These are phyloP conservation scores for Phylloporus sp. DNA, from an alignment of 768 basidiomycete genomes.

Conservation along the genomic window DNA sequence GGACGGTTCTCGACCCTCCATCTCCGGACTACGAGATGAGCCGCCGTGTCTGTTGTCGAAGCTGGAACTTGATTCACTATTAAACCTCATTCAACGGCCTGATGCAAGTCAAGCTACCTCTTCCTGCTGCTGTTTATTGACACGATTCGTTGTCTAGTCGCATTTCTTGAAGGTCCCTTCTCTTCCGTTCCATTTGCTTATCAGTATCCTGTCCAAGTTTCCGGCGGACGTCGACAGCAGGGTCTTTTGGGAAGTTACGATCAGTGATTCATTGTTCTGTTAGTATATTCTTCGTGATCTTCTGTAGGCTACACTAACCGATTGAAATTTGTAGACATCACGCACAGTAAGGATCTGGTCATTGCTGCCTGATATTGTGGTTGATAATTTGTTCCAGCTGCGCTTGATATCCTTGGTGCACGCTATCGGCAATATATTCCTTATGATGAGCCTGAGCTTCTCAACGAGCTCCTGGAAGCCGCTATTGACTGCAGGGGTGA, in stretches of 20 bases:
- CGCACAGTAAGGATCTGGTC: conserved; percentile 25
- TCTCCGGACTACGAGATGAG: conserved; percentile 57
- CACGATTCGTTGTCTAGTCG: conserved; percentile 40
- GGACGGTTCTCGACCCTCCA: conserved; percentile 60
- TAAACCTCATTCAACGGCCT: conserved; percentile 69
- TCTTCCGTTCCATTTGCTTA: conserved; percentile 74
- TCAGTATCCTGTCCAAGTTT: conserved; percentile 72
- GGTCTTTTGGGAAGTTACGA: conserved; percentile 61
- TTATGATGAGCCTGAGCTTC: conserved; percentile 37
- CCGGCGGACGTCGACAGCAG: conserved; percentile 71
- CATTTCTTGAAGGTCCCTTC: conserved; percentile 85
- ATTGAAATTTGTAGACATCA: conserved; percentile 28
- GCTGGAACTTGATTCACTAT: conserved; percentile 57
- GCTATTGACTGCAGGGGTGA: conserved; percentile 57
- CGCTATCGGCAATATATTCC: conserved; percentile 37
- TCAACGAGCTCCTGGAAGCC: conserved; percentile 40
- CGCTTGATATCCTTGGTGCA: conserved; percentile 54
- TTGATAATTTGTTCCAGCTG: conserved; percentile 36
- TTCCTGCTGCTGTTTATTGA: conserved; percentile 10
- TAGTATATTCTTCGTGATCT: conserved; percentile 21
- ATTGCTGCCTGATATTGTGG: not conserved
- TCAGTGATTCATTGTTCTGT: conserved; percentile 69
- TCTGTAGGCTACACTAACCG: conserved; percentile 5
- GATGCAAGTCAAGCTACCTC: conserved; percentile 48
- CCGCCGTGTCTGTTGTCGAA: conserved; percentile 62